Evolutionary conservation across 371 early-diverging fungal species (phyloP).

Genomic region (Syncephalis fuscata): DNA sequence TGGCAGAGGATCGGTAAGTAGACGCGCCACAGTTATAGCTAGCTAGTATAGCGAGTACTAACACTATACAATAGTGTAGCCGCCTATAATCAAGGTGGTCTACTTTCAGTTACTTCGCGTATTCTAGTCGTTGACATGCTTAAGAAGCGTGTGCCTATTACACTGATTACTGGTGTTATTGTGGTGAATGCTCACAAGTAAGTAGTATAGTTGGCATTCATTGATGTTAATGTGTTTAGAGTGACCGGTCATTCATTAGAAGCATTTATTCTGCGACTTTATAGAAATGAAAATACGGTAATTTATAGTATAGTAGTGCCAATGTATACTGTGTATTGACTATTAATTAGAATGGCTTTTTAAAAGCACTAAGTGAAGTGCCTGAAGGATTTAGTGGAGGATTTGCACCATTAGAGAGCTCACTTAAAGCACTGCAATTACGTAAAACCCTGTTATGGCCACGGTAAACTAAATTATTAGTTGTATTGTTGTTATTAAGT

Average conservation of each 20-base stretch:
- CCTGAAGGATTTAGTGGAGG: slow-evolving; percentile 58
- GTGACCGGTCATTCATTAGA: slow-evolving; percentile 67
- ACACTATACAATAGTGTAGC: slow-evolving; percentile 21
- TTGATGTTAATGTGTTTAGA: slow-evolving; percentile 12
- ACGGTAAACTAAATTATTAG: slow-evolving; percentile 17
- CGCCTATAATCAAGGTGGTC: slow-evolving; percentile 74
- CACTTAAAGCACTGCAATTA: slow-evolving; percentile 59
- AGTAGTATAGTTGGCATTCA: not conserved
- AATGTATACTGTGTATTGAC: not conserved
- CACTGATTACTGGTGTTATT: slow-evolving; percentile 71
- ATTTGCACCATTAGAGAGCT: slow-evolving; percentile 74
- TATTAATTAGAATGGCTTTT: slow-evolving; percentile 54
- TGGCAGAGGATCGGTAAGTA: slow-evolving; percentile 30
- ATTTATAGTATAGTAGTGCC: not conserved
- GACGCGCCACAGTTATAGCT: too few species aligned
- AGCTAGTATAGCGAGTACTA: not conserved
- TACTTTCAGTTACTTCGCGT: slow-evolving; percentile 75
- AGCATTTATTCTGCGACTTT: slow-evolving; percentile 71
- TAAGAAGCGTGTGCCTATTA: slow-evolving; percentile 51
- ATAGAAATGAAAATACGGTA: slow-evolving; percentile 57
- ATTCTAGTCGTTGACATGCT: slow-evolving; percentile 92
- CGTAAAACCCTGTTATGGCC: slow-evolving; percentile 84
- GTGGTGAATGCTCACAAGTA: slow-evolving; percentile 77
- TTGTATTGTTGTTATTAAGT: not conserved
- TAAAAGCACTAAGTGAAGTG: slow-evolving; percentile 87